Evolutionary conservation across 805 yeast genomes (phyloP), one percentile per base, ranked within the genome.

Genomic region (Metschnikowia reukaufii): DNA sequence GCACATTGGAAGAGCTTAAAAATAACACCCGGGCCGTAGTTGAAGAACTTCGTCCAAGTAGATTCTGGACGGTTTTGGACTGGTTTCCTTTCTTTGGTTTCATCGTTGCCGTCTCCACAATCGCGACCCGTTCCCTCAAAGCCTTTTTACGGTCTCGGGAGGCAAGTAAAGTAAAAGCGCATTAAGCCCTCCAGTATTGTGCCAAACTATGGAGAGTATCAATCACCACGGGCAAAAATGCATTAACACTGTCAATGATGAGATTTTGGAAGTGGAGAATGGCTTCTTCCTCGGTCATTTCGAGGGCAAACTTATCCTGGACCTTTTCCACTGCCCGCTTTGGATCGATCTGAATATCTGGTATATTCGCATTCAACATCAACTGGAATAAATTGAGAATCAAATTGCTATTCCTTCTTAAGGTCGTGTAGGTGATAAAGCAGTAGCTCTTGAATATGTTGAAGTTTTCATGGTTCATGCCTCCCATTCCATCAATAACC

Each of bases 401-500:
- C 68, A 94, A 77, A 47, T 90, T 91, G 29, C 97, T 87, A 57
- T 89, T 88, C 64, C 90, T 86, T 48, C 99, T 74, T 52, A 94
- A 72, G 4, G 96, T 92, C 8, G 94, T 87, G 63, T 89, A 94
- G 0, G 97, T 88, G 16, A 94, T 92, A 68, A 91, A 94, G 61
- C 99, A 94, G 67, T 91, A 91, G 64, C 88, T 88, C 59, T 95
- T 80, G 68, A 94, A 94, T 52, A 86, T 81, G 52, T 83, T 82
- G 65, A 88, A 94, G 63, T 92, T 91, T 36, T 85, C 86, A 42
- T 92, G 89, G 51, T 79, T 77, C 42, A 88, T 78, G 1, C 98
- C 99, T 1, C 99, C 99, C 89, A 94, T 94, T 0, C 97, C 98
- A 55, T 94, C 99, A 35, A 94, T 87, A 15, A 94, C 86, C 66